Evolutionary conservation across 192 early-diverging fungal species (phyloP).

Genomic region (Pilobolus umbonatus): DNA sequence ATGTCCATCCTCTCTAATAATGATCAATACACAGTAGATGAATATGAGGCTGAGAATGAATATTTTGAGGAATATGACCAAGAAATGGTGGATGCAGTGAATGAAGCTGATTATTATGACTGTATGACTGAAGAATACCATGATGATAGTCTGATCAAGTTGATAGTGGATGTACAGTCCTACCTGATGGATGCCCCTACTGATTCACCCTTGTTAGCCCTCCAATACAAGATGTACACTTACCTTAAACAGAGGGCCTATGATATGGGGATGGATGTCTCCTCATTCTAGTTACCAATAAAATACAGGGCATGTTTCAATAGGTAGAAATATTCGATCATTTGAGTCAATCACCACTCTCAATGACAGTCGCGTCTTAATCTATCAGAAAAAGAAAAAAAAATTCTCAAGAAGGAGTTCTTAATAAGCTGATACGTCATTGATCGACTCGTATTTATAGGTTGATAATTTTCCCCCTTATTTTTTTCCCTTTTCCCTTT

Average conservation of each 20-base stretch:
- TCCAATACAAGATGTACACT: conserved; percentile 37
- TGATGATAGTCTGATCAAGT: conserved; percentile 23
- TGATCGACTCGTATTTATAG: no score
- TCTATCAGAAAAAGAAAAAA: neutral
- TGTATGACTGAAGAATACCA: neutral
- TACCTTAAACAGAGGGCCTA: conserved; percentile 32
- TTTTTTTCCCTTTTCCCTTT: neutral
- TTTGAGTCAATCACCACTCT: neutral
- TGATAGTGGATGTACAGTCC: conserved; percentile 33
- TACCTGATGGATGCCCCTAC: conserved; percentile 27
- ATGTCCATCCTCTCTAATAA: no score
- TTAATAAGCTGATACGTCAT: no score
- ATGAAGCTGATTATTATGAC: neutral
- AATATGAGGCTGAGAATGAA: conserved; percentile 12
- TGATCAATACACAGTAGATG: neutral
- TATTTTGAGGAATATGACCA: conserved; percentile 14
- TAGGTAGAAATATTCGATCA: no score
- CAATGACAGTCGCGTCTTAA: neutral
- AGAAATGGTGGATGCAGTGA: neutral
- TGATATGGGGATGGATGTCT: conserved; percentile 22
- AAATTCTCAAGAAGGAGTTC: neutral
- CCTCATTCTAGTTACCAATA: no score
- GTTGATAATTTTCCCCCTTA: no score
- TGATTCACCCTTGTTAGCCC: conserved; percentile 28
- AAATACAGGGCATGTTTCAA: no score